phyloP scores from a whole-genome alignment of 495 filamentous ascomycete genomes.

The Chaetomidium leptoderma region DNA sequence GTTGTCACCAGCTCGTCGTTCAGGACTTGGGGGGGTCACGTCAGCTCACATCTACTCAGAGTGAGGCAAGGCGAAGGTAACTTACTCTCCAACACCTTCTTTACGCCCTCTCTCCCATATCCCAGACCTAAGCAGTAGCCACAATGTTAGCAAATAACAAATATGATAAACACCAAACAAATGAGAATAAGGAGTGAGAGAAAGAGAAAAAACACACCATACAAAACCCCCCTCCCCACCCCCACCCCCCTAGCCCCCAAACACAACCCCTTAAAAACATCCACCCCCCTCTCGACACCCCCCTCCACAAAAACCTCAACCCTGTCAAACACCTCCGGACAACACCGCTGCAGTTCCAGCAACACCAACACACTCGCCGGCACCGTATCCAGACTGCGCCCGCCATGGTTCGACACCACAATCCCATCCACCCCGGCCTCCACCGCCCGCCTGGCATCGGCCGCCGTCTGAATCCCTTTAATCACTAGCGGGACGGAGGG shows the following conservation, averaged over 20 bases:
- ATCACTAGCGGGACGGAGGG: conserved; percentile 52
- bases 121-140: conserved; percentile 35
- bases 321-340: conserved; percentile 55
- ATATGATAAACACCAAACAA: background rate
- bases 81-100: conserved; percentile 56
- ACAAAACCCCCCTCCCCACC: conserved; percentile 61
- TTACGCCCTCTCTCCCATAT: conserved; percentile 73
- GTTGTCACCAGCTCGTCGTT: conserved; percentile 73
- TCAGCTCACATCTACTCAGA: background rate
- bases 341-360: conserved; percentile 59
- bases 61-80: conserved; percentile 1
- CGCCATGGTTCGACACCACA: conserved; percentile 64
- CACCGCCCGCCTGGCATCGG: conserved; percentile 56
- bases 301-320: conserved; percentile 67
- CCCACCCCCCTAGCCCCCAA: conserved; percentile 62
- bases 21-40: conserved; percentile 53
- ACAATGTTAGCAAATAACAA: background rate
- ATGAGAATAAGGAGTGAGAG: too few relatives aligned
- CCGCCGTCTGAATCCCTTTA: conserved; percentile 62
- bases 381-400: conserved; percentile 60
- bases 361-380: conserved; percentile 58
- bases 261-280: conserved; percentile 67
- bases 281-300: conserved; percentile 58
- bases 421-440: conserved; percentile 57
- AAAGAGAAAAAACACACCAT: conserved; percentile 25